Conservation (phyloP, 345 rosid species). For the Syzygium aromaticum region DNA sequence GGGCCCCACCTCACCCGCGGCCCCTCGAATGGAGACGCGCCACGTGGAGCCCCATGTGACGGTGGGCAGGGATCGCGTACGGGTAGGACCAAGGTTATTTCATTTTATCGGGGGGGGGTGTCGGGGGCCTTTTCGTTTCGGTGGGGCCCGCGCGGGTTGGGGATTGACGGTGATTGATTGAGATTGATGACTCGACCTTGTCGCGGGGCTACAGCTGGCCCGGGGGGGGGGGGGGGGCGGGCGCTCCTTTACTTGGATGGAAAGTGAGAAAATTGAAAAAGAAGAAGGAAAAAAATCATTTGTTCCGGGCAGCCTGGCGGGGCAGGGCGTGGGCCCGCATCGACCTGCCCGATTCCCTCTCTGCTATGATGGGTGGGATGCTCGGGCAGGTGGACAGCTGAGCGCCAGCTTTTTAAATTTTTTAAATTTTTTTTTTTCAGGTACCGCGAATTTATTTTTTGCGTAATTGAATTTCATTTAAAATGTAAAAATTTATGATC, state of each 20-base stretch:
- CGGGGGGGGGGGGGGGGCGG: background rate
- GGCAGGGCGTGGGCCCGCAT: background rate
- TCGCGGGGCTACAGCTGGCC: background rate
- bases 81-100: background rate
- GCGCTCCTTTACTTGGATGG: background rate
- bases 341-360: background rate
- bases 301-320: background rate
- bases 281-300: too few relatives aligned
- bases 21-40: background rate
- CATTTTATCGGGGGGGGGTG: too few relatives aligned
- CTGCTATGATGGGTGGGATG: background rate
- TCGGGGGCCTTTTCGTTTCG: background rate
- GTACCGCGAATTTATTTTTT: background rate
- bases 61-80: background rate
- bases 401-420: background rate
- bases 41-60: conserved; percentile 1
- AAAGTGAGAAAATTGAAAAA: background rate
- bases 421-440: background rate
- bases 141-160: background rate
- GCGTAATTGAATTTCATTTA: background rate
- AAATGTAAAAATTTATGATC: background rate
- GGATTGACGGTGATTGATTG: background rate
- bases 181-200: background rate
- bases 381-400: background rate
- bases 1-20: background rate